These are phyloP conservation scores for Beta vulgaris DNA, from an alignment of 148 eudicot species.

Conservation along the genomic window DNA sequence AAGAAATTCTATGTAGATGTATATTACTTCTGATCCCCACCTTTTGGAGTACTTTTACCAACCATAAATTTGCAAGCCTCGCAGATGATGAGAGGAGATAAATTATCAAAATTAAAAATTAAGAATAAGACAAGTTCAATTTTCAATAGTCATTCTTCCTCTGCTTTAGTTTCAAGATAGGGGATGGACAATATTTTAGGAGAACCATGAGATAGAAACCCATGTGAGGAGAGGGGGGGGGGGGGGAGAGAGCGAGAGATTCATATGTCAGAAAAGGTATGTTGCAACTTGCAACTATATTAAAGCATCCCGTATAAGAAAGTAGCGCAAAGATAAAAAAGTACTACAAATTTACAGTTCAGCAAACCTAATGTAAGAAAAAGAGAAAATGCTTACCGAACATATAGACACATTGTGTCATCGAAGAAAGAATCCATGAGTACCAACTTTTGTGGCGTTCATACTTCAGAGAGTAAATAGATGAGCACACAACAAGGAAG, in stretches of 20 bases:
- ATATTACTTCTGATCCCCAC: not conserved
- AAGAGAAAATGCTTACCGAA: slow-evolving; percentile 59
- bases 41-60: not conserved
- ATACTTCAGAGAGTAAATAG: slow-evolving; percentile 83
- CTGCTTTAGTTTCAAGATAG: no score
- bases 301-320: no score
- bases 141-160: not conserved
- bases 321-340: not conserved
- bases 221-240: no score
- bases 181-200: no score
- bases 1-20: not conserved
- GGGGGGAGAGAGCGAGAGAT: no score
- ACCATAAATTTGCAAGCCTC: not conserved
- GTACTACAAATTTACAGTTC: not conserved
- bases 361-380: not conserved
- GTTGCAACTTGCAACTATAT: no score
- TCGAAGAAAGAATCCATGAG: slow-evolving; percentile 93
- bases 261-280: no score
- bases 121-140: not conserved
- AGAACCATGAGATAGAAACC: no score
- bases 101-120: not conserved
- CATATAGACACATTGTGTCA: slow-evolving; percentile 98
- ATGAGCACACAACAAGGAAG: slow-evolving; percentile 75
- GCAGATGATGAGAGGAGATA: no score
- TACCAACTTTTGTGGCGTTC: slow-evolving; percentile 98